Conservation (phyloP, 1,284 basidiomycete genomes). For the Sparassis latifolia region DNA sequence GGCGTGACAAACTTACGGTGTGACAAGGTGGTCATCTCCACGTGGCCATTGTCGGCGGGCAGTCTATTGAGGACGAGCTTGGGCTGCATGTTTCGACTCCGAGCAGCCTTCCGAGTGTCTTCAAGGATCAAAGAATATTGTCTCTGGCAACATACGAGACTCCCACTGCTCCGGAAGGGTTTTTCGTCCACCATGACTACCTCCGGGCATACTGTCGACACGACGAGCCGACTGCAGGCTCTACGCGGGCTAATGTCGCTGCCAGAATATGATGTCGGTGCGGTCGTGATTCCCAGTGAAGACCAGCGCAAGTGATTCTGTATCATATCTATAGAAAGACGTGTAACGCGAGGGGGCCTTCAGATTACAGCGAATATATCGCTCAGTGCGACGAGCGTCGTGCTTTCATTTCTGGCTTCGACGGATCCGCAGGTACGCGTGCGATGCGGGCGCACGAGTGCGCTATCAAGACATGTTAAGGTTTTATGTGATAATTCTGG, state of each 20-base stretch:
- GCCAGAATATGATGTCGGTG: slow-evolving; percentile 52
- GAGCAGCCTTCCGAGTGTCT: too few relatives aligned
- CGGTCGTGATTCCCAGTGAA: slow-evolving; percentile 78
- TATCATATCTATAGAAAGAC: not conserved
- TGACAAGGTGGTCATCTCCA: too few relatives aligned
- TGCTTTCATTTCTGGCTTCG: slow-evolving; percentile 88
- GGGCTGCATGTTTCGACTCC: too few relatives aligned
- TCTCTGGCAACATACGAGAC: too few relatives aligned
- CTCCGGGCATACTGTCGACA: slow-evolving; percentile 45
- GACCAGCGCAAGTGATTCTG: slow-evolving; percentile 67
- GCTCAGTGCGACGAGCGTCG: slow-evolving; percentile 81
- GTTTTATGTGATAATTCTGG: not conserved
- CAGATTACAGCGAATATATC: slow-evolving; percentile 89
- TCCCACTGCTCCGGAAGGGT: too few relatives aligned
- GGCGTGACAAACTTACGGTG: too few relatives aligned
- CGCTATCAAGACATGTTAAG: not conserved
- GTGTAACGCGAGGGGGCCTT: too few relatives aligned
- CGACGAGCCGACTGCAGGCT: slow-evolving; percentile 50
- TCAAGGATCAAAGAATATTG: too few relatives aligned
- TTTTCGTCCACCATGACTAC: too few relatives aligned
- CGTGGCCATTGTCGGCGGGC: too few relatives aligned
- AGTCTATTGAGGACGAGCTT: too few relatives aligned
- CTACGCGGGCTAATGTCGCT: slow-evolving; percentile 65
- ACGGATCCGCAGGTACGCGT: slow-evolving; percentile 77
- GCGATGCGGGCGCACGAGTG: not conserved